phyloP scores from a whole-genome alignment of 2,329 filamentous ascomycete species.

The Penicillium sp. region DNA sequence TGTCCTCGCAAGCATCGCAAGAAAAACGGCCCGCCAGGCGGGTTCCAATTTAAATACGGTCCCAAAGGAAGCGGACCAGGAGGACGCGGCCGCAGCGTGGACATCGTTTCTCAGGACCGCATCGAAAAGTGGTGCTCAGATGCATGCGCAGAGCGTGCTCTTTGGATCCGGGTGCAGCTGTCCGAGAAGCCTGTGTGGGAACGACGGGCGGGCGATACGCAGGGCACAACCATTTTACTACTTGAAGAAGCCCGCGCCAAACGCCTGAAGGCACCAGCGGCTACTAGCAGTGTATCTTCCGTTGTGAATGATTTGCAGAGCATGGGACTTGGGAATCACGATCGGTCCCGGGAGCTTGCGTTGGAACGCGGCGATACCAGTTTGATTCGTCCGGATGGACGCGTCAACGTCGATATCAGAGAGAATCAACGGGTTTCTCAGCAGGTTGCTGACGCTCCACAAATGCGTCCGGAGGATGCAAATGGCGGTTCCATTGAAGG shows the following conservation, averaged over 20 bases:
- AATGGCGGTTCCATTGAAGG: slow-evolving; percentile 44
- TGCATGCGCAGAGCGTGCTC: slow-evolving; percentile 71
- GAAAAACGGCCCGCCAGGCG: slow-evolving; percentile 52
- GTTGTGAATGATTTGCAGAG: slow-evolving; percentile 27
- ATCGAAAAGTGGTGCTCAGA: slow-evolving; percentile 85
- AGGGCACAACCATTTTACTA: slow-evolving; percentile 58
- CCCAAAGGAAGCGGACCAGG: slow-evolving; percentile 48
- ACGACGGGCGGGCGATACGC: slow-evolving; percentile 53
- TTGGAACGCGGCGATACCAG: slow-evolving; percentile 37
- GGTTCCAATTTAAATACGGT: slow-evolving; percentile 66
- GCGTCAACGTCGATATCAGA: slow-evolving; percentile 35
- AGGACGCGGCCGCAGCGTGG: slow-evolving; percentile 53
- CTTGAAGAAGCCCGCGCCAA: slow-evolving; percentile 58
- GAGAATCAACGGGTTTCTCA: slow-evolving; percentile 30
- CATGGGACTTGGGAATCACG: slow-evolving; percentile 27
- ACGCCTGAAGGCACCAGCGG: slow-evolving; percentile 18
- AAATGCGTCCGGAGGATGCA: slow-evolving; percentile 33
- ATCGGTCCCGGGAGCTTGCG: slow-evolving; percentile 32
- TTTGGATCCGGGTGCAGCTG: slow-evolving; percentile 87
- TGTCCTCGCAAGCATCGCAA: slow-evolving; percentile 65
- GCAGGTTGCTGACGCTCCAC: slow-evolving; percentile 28
- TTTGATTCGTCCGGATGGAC: slow-evolving; percentile 24
- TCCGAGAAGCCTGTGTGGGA: slow-evolving; percentile 84
- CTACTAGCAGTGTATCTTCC: slow-evolving; percentile 17
- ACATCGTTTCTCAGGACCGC: slow-evolving; percentile 68